Evolutionary conservation across 352 stramenopile genomes (phyloP), one percentile per base, ranked within the genome.

Genomic region (Globisporangium radiosum): DNA sequence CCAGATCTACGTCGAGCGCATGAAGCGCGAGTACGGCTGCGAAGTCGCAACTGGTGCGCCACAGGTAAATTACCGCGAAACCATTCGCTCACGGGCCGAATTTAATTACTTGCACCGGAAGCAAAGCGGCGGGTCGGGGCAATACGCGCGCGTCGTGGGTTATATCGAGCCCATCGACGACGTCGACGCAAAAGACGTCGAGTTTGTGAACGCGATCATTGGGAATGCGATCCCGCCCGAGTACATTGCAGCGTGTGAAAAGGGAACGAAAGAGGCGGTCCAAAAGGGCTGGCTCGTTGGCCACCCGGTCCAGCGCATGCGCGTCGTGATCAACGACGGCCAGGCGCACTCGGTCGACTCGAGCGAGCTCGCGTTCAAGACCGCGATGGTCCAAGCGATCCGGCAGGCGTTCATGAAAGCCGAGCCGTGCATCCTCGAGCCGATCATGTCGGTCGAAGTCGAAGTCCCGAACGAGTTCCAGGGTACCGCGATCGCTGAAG

Each of bases 21-120:
- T 99, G 93, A 96, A 92, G 76, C 92, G 96, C 57, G 97, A 99
- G 80, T 99, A 99, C 85, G 84, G 74, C 62, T 93, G 98, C 15
- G 96, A 99, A 33, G 87, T 95, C 33, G 70, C 76, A 36, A 91
- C 78, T 1, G 81, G 95, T 40, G 87, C 97, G 48, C 97, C 97
- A 7, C 95, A 98, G 73, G 97, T 99, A 36, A 99, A 98, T 71
- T 99, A 99, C 82, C 97, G 97, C 62, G 97, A 99, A 77, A 99
- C 97, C 13, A 98, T 99, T 69, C 88, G 78, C 39, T 63, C 78
- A 50, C 89, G 89, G 44, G 84, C 86, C 56, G 83, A 97, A 56
- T 99, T 99, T 76, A 98, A 99, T 80, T 99, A 98, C 78, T 66
- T 99, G 52, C 97, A 99, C 85, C 99, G 98, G 73, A 99, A 99